phyloP scores from a whole-genome alignment of 495 filamentous ascomycete genomes.

The Jackrogersella minutella region DNA sequence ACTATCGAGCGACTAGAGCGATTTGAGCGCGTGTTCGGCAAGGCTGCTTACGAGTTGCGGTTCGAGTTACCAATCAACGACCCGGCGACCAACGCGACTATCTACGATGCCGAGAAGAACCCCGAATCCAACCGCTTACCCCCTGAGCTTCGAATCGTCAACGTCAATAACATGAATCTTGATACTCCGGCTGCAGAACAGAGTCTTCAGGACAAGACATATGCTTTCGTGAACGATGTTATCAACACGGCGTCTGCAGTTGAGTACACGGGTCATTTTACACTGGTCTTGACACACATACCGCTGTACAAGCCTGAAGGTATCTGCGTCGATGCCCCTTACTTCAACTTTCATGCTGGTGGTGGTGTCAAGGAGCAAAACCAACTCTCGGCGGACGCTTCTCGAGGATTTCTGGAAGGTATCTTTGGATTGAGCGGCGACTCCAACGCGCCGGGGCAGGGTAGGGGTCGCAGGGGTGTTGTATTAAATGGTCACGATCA shows the following conservation, averaged over 20 bases:
- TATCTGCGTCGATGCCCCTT: slow-evolving; percentile 83
- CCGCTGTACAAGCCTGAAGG: slow-evolving; percentile 85
- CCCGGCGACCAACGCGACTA: slow-evolving; percentile 42
- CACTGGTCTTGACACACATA: slow-evolving; percentile 88
- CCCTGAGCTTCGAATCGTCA: slow-evolving; percentile 78
- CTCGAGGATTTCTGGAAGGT: slow-evolving; percentile 74
- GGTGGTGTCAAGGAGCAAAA: slow-evolving; percentile 91
- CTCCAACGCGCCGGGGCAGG: slow-evolving; percentile 57
- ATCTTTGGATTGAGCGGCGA: slow-evolving; percentile 79
- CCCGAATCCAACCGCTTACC: slow-evolving; percentile 50
- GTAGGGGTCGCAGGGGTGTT: slow-evolving; percentile 68
- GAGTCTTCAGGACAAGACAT: slow-evolving; percentile 73
- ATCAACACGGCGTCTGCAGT: slow-evolving; percentile 73
- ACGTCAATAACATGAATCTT: slow-evolving; percentile 90
- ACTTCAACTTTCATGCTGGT: slow-evolving; percentile 75
- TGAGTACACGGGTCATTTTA: slow-evolving; percentile 71
- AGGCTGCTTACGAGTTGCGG: slow-evolving; percentile 82
- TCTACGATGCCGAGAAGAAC: slow-evolving; percentile 46
- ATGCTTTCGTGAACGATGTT: slow-evolving; percentile 76
- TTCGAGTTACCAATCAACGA: slow-evolving; percentile 67
- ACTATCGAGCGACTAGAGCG: slow-evolving; percentile 72
- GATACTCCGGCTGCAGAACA: slow-evolving; percentile 77
- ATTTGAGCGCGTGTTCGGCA: slow-evolving; percentile 85
- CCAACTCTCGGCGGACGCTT: slow-evolving; percentile 75
- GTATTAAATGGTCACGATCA: slow-evolving; percentile 95